These are phyloP conservation scores for Monsonia emarginata DNA, from an alignment of 441 rosid genomes.

Conservation along the genomic window DNA sequence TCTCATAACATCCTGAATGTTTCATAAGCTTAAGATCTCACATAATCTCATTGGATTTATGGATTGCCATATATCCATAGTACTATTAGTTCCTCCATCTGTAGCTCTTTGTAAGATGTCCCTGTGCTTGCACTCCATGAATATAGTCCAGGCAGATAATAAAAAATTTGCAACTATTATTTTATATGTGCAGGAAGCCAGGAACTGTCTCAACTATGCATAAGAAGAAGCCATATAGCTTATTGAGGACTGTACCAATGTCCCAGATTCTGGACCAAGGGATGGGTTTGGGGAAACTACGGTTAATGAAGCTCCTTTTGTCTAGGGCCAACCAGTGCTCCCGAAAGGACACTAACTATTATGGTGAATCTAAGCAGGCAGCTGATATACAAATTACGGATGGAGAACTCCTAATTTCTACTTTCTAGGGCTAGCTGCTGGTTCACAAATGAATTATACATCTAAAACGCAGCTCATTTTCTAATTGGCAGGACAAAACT, in stretches of 20 bases:
- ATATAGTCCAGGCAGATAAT: background rate
- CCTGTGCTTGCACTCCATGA: background rate
- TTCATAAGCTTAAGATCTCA: background rate
- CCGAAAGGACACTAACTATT: background rate
- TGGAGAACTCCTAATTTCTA: background rate
- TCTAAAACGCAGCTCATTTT: background rate
- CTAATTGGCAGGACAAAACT: background rate
- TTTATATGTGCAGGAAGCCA: background rate
- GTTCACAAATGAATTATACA: background rate
- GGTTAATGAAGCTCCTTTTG: background rate
- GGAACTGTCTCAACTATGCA: background rate
- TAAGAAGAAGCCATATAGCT: background rate
- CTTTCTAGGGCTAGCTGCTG: background rate
- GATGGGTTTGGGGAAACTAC: background rate
- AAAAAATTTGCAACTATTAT: background rate
- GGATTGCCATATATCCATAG: background rate
- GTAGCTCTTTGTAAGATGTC: background rate
- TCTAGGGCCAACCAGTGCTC: background rate
- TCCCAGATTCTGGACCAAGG: background rate
- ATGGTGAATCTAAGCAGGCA: background rate
- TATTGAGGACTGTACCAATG: background rate
- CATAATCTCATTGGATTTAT: background rate
- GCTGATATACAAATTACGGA: background rate
- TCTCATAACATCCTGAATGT: background rate
- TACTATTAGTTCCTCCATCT: background rate